Conservation (phyloP, 164 flowering plant genomes). For the Stephania japonica region DNA sequence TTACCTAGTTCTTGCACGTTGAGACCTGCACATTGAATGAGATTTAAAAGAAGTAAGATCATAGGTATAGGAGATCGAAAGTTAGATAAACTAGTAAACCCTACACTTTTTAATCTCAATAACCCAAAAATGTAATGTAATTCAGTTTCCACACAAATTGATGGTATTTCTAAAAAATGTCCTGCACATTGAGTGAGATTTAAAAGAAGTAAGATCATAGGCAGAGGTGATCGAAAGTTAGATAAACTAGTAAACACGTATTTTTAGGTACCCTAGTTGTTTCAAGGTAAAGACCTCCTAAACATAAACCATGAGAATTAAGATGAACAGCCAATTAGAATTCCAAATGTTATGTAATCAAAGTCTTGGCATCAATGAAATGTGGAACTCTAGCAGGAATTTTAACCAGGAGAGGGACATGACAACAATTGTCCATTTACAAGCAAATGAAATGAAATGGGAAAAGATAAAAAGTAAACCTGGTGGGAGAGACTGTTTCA, state of each 20-base stretch:
- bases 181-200: no score
- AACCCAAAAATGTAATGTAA: background rate
- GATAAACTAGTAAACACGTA: no score
- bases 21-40: background rate
- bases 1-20: background rate
- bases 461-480: background rate
- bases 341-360: background rate
- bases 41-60: background rate
- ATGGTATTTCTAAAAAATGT: background rate
- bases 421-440: background rate
- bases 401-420: background rate
- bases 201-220: no score
- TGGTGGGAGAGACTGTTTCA: conserved; percentile 69
- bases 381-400: background rate
- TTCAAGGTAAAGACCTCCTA: no score
- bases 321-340: background rate
- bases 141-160: background rate
- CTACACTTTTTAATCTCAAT: no score
- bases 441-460: background rate
- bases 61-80: background rate
- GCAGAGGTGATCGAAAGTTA: no score
- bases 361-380: background rate
- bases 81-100: background rate
- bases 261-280: no score
- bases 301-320: background rate